Evolutionary conservation across 169 alveolate species (phyloP), one percentile per base, ranked within the genome.

Genomic region (Cryptosporidium meleagridis): DNA sequence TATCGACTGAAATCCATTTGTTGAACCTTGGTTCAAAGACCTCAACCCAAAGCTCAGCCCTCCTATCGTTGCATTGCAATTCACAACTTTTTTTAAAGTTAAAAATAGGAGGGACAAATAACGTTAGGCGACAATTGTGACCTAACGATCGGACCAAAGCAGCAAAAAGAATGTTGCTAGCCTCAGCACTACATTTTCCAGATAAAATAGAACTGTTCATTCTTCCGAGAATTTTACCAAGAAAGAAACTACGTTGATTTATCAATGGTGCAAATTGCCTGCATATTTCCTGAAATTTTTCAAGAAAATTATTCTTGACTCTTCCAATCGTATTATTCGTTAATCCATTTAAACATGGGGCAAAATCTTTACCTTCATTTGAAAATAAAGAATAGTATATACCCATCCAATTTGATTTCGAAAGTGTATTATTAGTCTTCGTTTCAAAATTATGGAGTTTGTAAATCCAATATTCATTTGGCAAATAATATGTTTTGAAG

Each of bases 21-120:
- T 62, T 80, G 18, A 80, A 65, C n/a, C 31, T 80, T 8, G 89
- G 73, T 31, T 65, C 73, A 37, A 80, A 80, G 5, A 62, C 41
- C 67, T 80, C 89, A 18, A 80, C 73, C 89, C 89, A 80, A 26
- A 80, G 41, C 29, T 80, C 89, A 26, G 89, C 70, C 9, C 89
- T 59, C 52, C 89, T 80, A 41, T 80, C 75, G 52, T 80, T 65
- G 53, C 59, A 44, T 59, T 62, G 26, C 21, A 80, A 35, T 41
- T 59, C 65, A 21, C 70, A 23, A 23, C 39, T 48, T 37, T 61
- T 80, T 70, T 80, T 80, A 35, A 44, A 62, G 12, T 37, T 41
- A 58, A 80, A 1, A 16, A 23, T 62, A 16, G 89, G 89, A 9
- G 89, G 89, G 26, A 80, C 62, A 39, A 80, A 80, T 44, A 80